Percentiles rank a stretch among this genome's conserved stretches.
Conservation (phyloP, 768 basidiomycete species). For the Tricholoma bakamatsutake region DNA sequence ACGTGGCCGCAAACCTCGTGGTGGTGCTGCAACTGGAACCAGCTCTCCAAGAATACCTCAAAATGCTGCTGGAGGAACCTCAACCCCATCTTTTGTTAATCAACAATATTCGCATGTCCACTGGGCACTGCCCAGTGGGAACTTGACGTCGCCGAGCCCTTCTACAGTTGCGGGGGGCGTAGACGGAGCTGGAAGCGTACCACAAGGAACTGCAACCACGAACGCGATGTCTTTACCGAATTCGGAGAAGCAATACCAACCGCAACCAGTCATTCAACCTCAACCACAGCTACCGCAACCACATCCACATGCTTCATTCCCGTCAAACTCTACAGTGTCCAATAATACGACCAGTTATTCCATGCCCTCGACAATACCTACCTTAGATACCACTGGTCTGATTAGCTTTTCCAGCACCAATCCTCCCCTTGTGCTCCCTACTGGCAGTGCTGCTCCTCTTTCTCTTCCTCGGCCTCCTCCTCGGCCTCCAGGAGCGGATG, state of each 20-base stretch:
- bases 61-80: slow-evolving; percentile 7
- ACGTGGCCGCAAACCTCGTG: slow-evolving; percentile 44
- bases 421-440: slow-evolving; percentile 11
- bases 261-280: neutral
- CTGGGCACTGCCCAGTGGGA: slow-evolving; percentile 25
- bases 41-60: slow-evolving; percentile 24
- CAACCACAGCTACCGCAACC: neutral
- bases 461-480: slow-evolving; percentile 5
- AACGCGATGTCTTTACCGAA: neutral
- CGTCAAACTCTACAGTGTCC: neutral
- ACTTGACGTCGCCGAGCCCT: neutral
- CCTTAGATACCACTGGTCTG: slow-evolving; percentile 17
- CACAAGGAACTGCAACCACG: slow-evolving; percentile 5
- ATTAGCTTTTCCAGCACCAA: slow-evolving; percentile 13
- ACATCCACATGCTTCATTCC: neutral
- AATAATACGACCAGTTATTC: slow-evolving; percentile 2
- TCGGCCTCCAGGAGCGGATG: slow-evolving; percentile 26
- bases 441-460: slow-evolving; percentile 11
- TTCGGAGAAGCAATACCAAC: neutral
- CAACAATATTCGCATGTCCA: slow-evolving; percentile 33
- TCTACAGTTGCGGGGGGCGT: neutral
- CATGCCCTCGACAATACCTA: slow-evolving; percentile 7
- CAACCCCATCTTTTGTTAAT: slow-evolving; percentile 7
- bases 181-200: slow-evolving; percentile 1
- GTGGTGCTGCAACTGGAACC: slow-evolving; percentile 23